phyloP scores from a whole-genome alignment of 345 rosid species.

The Trapa incisa region DNA sequence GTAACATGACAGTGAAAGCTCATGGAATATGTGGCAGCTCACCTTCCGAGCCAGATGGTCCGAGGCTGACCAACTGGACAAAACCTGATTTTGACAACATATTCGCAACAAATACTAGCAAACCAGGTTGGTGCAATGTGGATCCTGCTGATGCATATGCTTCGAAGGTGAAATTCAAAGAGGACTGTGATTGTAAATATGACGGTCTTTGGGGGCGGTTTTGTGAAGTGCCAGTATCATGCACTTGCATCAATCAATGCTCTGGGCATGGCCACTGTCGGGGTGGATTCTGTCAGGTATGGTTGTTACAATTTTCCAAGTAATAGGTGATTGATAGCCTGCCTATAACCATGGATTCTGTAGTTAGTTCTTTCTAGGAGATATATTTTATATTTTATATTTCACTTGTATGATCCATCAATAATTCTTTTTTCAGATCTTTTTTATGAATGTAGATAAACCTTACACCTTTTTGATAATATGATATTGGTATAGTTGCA shows the following conservation, averaged over 20 bases:
- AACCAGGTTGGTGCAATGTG: conserved; percentile 91
- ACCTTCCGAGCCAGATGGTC: conserved; percentile 57
- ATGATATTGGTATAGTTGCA: background rate
- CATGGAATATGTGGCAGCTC: conserved; percentile 25
- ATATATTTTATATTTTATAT: no score
- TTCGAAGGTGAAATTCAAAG: conserved; percentile 43
- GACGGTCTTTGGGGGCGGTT: conserved; percentile 73
- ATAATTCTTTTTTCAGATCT: no score
- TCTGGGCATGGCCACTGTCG: conserved; percentile 79
- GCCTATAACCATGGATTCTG: background rate
- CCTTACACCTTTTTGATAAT: background rate
- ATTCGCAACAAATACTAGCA: conserved; percentile 62
- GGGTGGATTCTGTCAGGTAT: conserved; percentile 94
- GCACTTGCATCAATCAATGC: conserved; percentile 82
- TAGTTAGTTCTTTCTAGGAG: no score
- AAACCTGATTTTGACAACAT: conserved; percentile 69
- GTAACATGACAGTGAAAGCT: conserved; percentile 7
- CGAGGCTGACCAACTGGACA: conserved; percentile 55
- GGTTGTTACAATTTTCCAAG: background rate
- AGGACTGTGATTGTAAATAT: conserved; percentile 92
- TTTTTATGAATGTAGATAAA: background rate
- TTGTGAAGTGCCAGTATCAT: conserved; percentile 76
- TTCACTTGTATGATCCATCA: no score
- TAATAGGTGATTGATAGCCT: background rate
- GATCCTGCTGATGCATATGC: conserved; percentile 75